Evolutionary conservation across 371 early-diverging fungal genomes (phyloP), one percentile per base, ranked within the genome.

Genomic region (Lichtheimia corymbifera): DNA sequence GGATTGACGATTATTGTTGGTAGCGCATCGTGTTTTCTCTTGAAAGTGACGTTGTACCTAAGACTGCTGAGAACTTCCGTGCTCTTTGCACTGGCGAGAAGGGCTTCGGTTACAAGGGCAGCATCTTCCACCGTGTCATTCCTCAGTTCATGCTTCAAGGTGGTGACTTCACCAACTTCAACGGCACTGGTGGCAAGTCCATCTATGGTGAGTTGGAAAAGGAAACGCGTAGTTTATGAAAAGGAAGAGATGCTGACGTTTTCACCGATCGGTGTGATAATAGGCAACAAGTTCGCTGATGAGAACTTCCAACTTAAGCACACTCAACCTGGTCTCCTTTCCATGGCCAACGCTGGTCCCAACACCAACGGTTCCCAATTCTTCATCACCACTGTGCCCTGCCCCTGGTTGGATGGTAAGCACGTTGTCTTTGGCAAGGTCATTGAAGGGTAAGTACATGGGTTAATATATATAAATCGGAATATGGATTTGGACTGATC

Each of bases 341-440:
- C 92, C 67, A 99, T 98, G 98, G 98, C 99, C 64, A 99, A 99
- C 78, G 86, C 94, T 68, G 99, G 99, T 52, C 86, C 85, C 57
- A 80, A 87, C 81, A 91, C 99, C 83, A 99, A 99, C 87, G 99
- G 99, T 62, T 94, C 94, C 66, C 99, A 99, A 84, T 99, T 99
- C 91, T 99, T 98, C 85, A 93, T 97, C 80, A 93, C 94, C 80
- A 91, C 94, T 15, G 88, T 79, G 62, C 70, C 74, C 75, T 86
- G 90, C 49, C 57, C 86, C 40, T 97, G 98, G 98, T 90, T 99
- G 67, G 97, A 99, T 82, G 95, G 95, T 68, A 97, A 95, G 87
- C 99, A 99, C 89, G 97, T 96, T 62, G 99, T 99, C 47, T 99
- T 99, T 78, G 99, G 99, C 59, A 50, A 74, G 43, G 99, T 99